Evolutionary conservation across 768 basidiomycete species (phyloP), one percentile per base, ranked within the genome.

Genomic region (Obba rivulosa): DNA sequence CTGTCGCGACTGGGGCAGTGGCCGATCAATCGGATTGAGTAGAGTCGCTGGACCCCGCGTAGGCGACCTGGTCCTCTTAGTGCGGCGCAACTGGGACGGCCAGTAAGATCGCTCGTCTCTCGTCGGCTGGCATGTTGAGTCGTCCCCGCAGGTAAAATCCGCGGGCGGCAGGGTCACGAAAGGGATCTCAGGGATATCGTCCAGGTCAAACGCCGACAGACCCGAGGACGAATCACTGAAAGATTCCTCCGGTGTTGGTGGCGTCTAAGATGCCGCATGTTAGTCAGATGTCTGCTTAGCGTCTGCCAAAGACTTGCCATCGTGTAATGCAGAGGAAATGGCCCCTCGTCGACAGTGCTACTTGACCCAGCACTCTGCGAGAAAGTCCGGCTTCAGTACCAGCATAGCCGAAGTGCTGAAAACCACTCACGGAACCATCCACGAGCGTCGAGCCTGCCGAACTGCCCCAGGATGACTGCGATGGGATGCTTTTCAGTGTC

Each of bases 21-120:
- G n/a, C 53, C 46, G 43, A 54, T 45, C 49, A 50, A 24, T 28
- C 40, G 40, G 28, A 31, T 31, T 31, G 28, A 31, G 28, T 31
- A 31, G 28, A 5, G 13, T 31, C 28, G 28, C 28, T 13, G 28
- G 28, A 31, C 28, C 28, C 13, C 28, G 5, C 13, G 28, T 54
- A 25, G 47, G 45, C 21, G 42, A 53, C 18, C 10, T 36, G 35
- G 43, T 31, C 24, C 22, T 31, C 63, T 31, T 31, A 5, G 28
- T 7, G 7, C n/a, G n/a, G 5, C 65, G 66, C 39, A 73, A 62
- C 43, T 68, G 54, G 9, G 57, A 57, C 7, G 73, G 57, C 72
- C 71, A 76, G 52, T 73, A 68, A 2, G 68, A 62, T n/a, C 51
- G 42, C 21, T 41, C 52, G 43, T 43, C 41, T 43, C 28, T 57